Percentiles rank a stretch among this genome's conserved stretches.
phyloP scores from a whole-genome alignment of 306 rosid genomes.

The Myrica gale region DNA sequence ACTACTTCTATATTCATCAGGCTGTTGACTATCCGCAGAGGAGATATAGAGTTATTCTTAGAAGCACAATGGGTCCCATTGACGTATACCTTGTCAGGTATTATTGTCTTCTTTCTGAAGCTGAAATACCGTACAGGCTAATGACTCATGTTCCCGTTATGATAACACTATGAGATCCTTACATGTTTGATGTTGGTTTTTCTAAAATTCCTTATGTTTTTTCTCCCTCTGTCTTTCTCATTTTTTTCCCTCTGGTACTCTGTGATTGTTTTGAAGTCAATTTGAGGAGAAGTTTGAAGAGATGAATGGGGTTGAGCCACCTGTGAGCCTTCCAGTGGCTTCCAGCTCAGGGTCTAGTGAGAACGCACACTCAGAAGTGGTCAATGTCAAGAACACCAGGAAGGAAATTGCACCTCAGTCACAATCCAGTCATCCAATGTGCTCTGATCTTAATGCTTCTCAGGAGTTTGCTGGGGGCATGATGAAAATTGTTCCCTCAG shows the following conservation, averaged over 20 bases:
- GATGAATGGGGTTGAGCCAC: constrained; percentile 57
- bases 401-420: constrained; percentile 56
- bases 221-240: background rate
- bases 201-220: background rate
- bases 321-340: constrained; percentile 61
- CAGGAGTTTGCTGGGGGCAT: constrained; percentile 85
- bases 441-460: constrained; percentile 56
- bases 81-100: constrained; percentile 99
- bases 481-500: constrained; percentile 98
- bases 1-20: constrained; percentile 48
- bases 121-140: background rate
- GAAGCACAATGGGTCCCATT: constrained; percentile 99
- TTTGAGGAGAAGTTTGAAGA: constrained; percentile 98
- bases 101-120: constrained; percentile 29
- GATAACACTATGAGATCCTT: constrained; percentile 15
- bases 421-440: constrained; percentile 51
- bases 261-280: constrained; percentile 55
- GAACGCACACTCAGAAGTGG: constrained; percentile 50
- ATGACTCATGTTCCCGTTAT: constrained; percentile 5
- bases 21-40: constrained; percentile 87
- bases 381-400: constrained; percentile 47
- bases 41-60: constrained; percentile 87
- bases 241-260: background rate
- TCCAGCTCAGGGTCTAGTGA: constrained; percentile 84
- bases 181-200: background rate